Evolutionary conservation across 2,329 filamentous ascomycete genomes (phyloP), one percentile per base, ranked within the genome.

Genomic region (Hirsutella minnesotensis): DNA sequence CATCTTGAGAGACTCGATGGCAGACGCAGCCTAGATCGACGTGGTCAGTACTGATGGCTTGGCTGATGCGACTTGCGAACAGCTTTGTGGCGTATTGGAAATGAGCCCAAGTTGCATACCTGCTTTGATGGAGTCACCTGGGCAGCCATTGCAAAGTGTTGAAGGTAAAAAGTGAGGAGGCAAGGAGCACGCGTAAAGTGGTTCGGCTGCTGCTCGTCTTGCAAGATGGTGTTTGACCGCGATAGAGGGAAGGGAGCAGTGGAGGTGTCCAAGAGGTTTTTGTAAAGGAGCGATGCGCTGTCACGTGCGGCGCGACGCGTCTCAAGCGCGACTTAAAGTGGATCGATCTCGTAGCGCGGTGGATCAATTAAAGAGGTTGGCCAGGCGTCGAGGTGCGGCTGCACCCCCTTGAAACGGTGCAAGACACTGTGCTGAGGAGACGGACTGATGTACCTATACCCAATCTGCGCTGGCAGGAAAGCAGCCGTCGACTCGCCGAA

Each of bases 1-100:
- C 79, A 95, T 94, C 69, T 90, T 94, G 64, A 96, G 75, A 54
- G 78, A 79, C 65, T 92, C 81, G 59, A 96, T 83, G 56, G 81
- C 87, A 58, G 86, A 81, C 57, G 88, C 85, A 70, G 83, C 83
- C 90, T 96, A 61, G 50, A 45, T 33, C 48, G 8, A 44, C 47
- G 41, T 43, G 45, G 53, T 68, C 62, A 69, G 63, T 42, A 43
- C 43, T 19, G 24, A 18, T 13, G 16, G 16, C 19, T 20, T 9
- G 7, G 9, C 15, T 18, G 9, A 9, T 16, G n/a, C 31, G n/a
- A 33, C 15, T 33, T 9, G 15, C 16, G 15, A n/a, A 16, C 13
- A 29, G 7, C 24, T 7, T 12, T 12, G 5, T 12, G 37, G 18
- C 10, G 12, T 4, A 16, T 10, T n/a, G n/a, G n/a, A n/a, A n/a